Conservation (phyloP, 306 rosid genomes). For the Hippophae rhamnoides region DNA sequence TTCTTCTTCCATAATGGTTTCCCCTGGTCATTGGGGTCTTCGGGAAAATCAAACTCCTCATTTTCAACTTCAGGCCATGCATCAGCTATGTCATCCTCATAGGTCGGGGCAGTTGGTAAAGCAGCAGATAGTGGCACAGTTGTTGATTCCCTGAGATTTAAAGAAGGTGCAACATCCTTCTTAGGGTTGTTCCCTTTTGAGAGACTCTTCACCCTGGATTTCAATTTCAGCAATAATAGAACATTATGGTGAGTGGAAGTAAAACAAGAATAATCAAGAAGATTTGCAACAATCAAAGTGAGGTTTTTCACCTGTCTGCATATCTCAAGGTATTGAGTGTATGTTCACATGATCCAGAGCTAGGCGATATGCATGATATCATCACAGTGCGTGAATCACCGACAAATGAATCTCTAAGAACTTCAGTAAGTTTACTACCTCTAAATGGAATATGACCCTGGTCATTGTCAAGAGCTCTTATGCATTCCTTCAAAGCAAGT, state of each 20-base stretch:
- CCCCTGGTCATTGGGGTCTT: constrained; percentile 58
- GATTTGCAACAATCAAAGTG: constrained; percentile 1
- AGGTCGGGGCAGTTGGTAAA: constrained; percentile 40
- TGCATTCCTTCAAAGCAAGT: constrained; percentile 96
- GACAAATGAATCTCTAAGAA: constrained; percentile 93
- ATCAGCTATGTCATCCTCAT: constrained; percentile 46
- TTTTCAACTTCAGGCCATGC: constrained; percentile 55
- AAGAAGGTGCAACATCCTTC: constrained; percentile 59
- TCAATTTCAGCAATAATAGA: constrained; percentile 13
- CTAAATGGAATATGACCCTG: constrained; percentile 99
- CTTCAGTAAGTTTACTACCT: constrained; percentile 97
- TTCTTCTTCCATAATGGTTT: constrained; percentile 73
- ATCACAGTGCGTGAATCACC: constrained; percentile 97
- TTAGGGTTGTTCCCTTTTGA: constrained; percentile 79
- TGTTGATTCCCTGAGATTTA: constrained; percentile 79
- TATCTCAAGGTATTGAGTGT: constrained; percentile 94
- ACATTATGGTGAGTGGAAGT: constrained; percentile 7
- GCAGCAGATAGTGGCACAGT: constrained; percentile 59
- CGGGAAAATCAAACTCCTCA: constrained; percentile 60
- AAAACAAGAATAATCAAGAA: constrained; percentile 10
- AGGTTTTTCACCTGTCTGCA: constrained; percentile 74
- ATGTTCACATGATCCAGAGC: constrained; percentile 96
- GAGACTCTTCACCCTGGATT: constrained; percentile 82
- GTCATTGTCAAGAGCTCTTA: constrained; percentile 97
- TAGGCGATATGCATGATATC: constrained; percentile 97